Conservation (phyloP, 805 yeast species). For the Candida berthetii region DNA sequence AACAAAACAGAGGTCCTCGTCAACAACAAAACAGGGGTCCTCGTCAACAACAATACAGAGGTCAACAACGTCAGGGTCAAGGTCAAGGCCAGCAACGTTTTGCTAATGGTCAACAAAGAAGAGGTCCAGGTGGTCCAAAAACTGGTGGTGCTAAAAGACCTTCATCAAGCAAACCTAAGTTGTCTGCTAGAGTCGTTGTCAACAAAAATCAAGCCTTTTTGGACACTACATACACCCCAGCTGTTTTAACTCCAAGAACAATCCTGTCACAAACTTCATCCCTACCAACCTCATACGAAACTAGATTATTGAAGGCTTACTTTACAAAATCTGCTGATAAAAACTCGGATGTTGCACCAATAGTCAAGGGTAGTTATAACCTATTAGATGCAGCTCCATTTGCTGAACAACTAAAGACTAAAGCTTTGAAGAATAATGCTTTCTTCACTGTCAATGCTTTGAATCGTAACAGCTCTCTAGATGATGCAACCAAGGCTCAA, state of each 20-base stretch:
- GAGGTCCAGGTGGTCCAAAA: too few species aligned
- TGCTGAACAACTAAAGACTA: slow-evolving; percentile 8
- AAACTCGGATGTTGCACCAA: slow-evolving; percentile 9
- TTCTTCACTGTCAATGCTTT: slow-evolving; percentile 17
- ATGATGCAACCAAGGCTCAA: slow-evolving; percentile 15
- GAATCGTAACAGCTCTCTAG: slow-evolving; percentile 17
- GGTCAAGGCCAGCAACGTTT: too few species aligned
- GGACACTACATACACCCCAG: neutral
- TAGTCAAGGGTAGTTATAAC: slow-evolving; percentile 12
- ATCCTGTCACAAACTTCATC: neutral
- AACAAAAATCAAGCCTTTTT: neutral
- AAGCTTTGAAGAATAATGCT: slow-evolving; percentile 16
- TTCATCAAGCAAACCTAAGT: too few species aligned
- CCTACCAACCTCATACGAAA: slow-evolving; percentile 6
- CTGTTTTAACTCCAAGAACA: neutral
- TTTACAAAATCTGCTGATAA: slow-evolving; percentile 8
- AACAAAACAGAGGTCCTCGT: neutral
- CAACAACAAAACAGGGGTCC: neutral
- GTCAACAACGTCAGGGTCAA: too few species aligned
- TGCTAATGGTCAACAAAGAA: too few species aligned
- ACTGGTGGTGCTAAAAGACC: too few species aligned
- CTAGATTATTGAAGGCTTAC: slow-evolving; percentile 16
- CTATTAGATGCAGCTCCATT: neutral
- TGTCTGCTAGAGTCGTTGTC: too few species aligned
- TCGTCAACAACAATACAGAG: too few species aligned